These are phyloP conservation scores for Penicillium capsulatum DNA, from an alignment of 2,329 filamentous ascomycete species.

Conservation along the genomic window DNA sequence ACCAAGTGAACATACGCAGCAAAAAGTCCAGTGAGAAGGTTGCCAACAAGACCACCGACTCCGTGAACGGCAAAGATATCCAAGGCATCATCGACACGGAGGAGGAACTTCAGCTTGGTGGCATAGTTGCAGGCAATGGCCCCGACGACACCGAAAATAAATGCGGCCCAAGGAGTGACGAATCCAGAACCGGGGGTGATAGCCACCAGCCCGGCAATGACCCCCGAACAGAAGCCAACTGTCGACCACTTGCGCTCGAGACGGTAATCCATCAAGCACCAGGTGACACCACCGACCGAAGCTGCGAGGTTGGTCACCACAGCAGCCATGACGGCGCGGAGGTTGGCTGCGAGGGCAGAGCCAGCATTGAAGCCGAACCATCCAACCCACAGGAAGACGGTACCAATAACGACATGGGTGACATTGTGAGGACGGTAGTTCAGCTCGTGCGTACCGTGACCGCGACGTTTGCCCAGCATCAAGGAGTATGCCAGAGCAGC, in stretches of 20 bases:
- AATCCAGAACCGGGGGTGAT: constrained; percentile 86
- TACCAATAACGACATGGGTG: constrained; percentile 86
- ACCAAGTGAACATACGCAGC: constrained; percentile 56
- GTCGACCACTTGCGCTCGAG: constrained; percentile 89
- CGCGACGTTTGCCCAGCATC: constrained; percentile 80
- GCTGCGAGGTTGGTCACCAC: constrained; percentile 82
- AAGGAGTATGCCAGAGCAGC: constrained; percentile 86
- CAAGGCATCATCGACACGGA: constrained; percentile 76
- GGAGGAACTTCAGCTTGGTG: constrained; percentile 82
- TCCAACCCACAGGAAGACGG: constrained; percentile 90
- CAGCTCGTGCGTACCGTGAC: constrained; percentile 80
- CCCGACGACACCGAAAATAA: constrained; percentile 72
- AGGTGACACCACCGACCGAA: constrained; percentile 78
- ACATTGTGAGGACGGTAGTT: constrained; percentile 93
- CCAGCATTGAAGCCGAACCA: constrained; percentile 96
- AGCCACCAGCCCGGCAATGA: constrained; percentile 79
- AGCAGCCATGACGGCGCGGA: constrained; percentile 81
- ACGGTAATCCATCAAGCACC: constrained; percentile 84
- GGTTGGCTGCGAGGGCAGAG: constrained; percentile 72
- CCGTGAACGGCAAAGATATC: constrained; percentile 85
- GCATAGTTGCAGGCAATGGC: constrained; percentile 80
- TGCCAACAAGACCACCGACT: constrained; percentile 73
- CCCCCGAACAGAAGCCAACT: constrained; percentile 87
- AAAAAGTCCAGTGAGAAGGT: constrained; percentile 75
- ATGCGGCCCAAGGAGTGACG: constrained; percentile 78